A percentile compares a stretch with the other conserved stretches of the same genome.
Evolutionary conservation across 2,329 filamentous ascomycete genomes (phyloP).

Genomic region (Cladosporium sp.): DNA sequence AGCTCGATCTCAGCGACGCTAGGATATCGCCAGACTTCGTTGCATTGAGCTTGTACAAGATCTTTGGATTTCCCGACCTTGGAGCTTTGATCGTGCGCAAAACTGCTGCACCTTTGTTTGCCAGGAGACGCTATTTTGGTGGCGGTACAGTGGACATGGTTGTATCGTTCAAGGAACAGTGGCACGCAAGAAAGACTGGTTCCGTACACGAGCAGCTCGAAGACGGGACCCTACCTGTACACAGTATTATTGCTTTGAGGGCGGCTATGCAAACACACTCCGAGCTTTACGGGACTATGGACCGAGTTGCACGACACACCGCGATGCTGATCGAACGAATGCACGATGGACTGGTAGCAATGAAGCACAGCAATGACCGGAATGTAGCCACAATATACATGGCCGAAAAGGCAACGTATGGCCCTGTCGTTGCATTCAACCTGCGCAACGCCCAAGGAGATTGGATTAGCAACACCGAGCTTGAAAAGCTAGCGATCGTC

Average conservation of each 20-base stretch:
- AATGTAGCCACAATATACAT: conserved; percentile 67
- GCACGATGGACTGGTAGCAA: conserved; percentile 55
- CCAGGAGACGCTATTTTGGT: conserved; percentile 77
- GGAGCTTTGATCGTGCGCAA: conserved; percentile 82
- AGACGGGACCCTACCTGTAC: conserved; percentile 87
- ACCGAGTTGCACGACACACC: conserved; percentile 69
- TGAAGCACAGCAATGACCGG: conserved; percentile 69
- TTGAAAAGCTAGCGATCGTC: conserved; percentile 80
- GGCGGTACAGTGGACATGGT: conserved; percentile 95
- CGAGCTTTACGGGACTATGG: conserved; percentile 68
- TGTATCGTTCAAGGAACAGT: conserved; percentile 67
- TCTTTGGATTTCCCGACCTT: conserved; percentile 95
- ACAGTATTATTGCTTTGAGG: conserved; percentile 82
- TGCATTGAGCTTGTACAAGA: conserved; percentile 89
- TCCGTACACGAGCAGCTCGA: conserved; percentile 79
- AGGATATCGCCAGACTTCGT: conserved; percentile 75
- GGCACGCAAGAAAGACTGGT: conserved; percentile 75
- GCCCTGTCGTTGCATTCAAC: conserved; percentile 84
- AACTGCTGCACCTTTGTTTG: conserved; percentile 61
- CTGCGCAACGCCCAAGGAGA: conserved; percentile 65
- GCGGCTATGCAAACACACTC: conserved; percentile 69
- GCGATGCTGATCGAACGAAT: conserved; percentile 62
- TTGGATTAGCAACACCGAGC: conserved; percentile 79
- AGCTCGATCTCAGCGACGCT: conserved; percentile 66
- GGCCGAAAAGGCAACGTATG: conserved; percentile 47